Base-by-base conservation (phyloP, 768 basidiomycete species). In the Trametopsis cervina region DNA sequence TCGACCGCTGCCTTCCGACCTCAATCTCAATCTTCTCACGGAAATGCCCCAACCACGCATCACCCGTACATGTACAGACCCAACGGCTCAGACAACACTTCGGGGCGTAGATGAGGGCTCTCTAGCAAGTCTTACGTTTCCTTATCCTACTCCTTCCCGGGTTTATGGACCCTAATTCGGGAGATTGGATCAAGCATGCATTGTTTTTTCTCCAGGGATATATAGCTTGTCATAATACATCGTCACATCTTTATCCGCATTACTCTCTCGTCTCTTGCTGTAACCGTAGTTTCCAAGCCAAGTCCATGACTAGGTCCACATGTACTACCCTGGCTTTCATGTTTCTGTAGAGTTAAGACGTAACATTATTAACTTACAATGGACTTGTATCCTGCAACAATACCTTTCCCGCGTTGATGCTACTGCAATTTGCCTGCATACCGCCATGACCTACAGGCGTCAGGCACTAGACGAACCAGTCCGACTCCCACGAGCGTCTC, bases 1-100 rank as follows among this genome's bases (percentile, higher is more conserved):
- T 24, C 15, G 2, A 25, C 50, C 25, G 26, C 46, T 7, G 27
- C 12, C 26, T 18, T 27, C 18, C 13, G 47, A n/a, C 47, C 51
- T 10, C 47, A 42, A n/a, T 43, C 51, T 10, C 47, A 42, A n/a
- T 53, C 51, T 23, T 36, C 44, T 10, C 51, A 53, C 20, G 47
- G 51, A n/a, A 33, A 38, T 26, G 35, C 35, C 43, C 22, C 40
- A 47, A 22, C 39, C n/a, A 26, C 23, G 6, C 56, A 20, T 42
- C 46, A 36, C 40, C 57, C 50, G 35, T 62, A 60, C 48, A 62
- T 62, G 58, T 62, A 43, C 26, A 45, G 52, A 22, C 52, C 52
- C 15, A 46, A 50, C 36, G 48, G 49, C 9, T 13, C 25, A 15
- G 26, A 17, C n/a, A n/a, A n/a, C 46, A 20, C 39, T 4, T 23